Evolutionary conservation across 2,329 filamentous ascomycete genomes (phyloP), one percentile per base, ranked within the genome.

Genomic region (Monosporascus ibericus): DNA sequence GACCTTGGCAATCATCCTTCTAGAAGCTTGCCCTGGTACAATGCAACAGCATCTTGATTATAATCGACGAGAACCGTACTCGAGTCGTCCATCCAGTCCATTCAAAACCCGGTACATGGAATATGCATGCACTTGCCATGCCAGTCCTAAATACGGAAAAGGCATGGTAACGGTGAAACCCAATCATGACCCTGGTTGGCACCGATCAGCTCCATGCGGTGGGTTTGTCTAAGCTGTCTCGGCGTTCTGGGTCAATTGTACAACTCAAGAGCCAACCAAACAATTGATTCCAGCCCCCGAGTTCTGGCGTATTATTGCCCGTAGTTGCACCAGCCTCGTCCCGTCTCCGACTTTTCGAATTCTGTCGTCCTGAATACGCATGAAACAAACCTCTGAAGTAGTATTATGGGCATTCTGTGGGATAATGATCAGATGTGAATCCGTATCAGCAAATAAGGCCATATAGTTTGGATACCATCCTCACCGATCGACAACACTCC

Each of bases 21-120:
- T 55, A 49, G 52, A 57, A 54, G 44, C 48, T 53, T 55, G 36
- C 48, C 49, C 7, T 15, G 49, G 50, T 38, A 1, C 30, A 30
- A 14, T 30, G 27, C 27, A 30, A 30, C 30, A 14, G 11, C 30
- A 1, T 5, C 30, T 14, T 14, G 30, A 14, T 14, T 34, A 34
- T 34, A 14, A 30, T 11, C 9, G 14, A 34, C 14, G 30, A 34
- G 11, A 34, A 14, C 11, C 30, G 11, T 5, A 5, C 30, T 2
- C 5, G 11, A 34, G 11, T 34, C 30, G 30, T 34, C 11, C 4
- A 34, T 34, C 30, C 11, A 14, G n/a, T 34, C 11, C 11, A 34
- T 34, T 34, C 30, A 14, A 34, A 34, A 34, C 30, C 11, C 17
- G 17, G 38, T 40, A n/a, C 17, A 40, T 9, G 38, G 17, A 18